Evolutionary conservation across 805 yeast species (phyloP).

Genomic region (Komagataella phaffii): DNA sequence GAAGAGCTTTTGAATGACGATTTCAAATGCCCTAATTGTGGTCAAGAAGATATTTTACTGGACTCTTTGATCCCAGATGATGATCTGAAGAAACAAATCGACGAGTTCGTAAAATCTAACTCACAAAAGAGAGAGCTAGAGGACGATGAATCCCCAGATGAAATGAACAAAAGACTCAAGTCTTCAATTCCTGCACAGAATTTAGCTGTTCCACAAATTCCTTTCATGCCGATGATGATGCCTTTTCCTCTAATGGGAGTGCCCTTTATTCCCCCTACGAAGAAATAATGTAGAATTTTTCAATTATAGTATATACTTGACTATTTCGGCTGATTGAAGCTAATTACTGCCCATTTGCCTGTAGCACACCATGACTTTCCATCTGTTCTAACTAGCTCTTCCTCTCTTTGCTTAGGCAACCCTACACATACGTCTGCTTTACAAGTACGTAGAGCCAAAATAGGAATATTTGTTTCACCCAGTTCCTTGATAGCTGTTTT

Average conservation of each 20-base stretch:
- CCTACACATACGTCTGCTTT: slow-evolving; percentile 96
- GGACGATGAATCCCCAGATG: slow-evolving; percentile 3
- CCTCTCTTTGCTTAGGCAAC: slow-evolving; percentile 58
- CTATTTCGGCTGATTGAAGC: slow-evolving; percentile 30
- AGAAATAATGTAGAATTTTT: background rate
- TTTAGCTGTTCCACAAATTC: background rate
- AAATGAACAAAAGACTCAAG: background rate
- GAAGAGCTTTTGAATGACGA: slow-evolving; percentile 64
- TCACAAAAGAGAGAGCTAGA: slow-evolving; percentile 6
- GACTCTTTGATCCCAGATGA: slow-evolving; percentile 57
- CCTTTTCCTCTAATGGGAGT: background rate
- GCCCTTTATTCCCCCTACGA: background rate
- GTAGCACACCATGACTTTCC: slow-evolving; percentile 76
- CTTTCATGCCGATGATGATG: background rate
- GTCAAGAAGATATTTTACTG: slow-evolving; percentile 54
- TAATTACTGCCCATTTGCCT: slow-evolving; percentile 91
- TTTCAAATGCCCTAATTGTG: slow-evolving; percentile 85
- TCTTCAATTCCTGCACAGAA: background rate
- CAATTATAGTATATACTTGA: background rate
- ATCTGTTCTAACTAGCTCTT: slow-evolving; percentile 38
- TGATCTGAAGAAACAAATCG: slow-evolving; percentile 42
- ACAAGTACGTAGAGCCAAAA: slow-evolving; percentile 78
- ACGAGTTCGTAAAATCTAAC: slow-evolving; percentile 30
- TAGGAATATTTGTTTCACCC: slow-evolving; percentile 45
- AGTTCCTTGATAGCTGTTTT: slow-evolving; percentile 54